Base-by-base conservation (phyloP, 257 asterid genomes). In the Solanum ossicruentum region DNA sequence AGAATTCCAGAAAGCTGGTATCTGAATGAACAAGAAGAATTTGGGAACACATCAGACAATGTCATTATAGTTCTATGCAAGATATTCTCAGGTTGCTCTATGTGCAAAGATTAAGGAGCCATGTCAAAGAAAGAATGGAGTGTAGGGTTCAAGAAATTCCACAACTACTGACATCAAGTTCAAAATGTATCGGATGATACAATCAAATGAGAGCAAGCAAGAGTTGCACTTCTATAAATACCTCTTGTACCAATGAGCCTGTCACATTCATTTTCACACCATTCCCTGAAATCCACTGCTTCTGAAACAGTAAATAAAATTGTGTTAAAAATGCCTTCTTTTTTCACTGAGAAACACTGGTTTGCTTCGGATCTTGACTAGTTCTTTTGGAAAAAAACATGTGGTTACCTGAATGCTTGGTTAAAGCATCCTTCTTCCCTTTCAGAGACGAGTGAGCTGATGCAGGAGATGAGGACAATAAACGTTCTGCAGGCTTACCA, bases 231-330 rank as follows among this genome's bases (percentile, higher is more conserved):
- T 41, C n/a, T 20, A 60, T 26, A 58, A 67, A 78, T 93, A 97
- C 99, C 99, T 95, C 89, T 92, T 28, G 98, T 90, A 65, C 98
- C 97, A 49, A 93, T 71, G 78, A 97, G 99, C 85, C 97, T 92
- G 80, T 84, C 43, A 87, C 98, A 97, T 91, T 97, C 99, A 67
- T 91, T 93, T 91, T 97, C 99, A 45, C 99, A 97, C 99, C 99
- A 97, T 79, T 93, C 94, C 88, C 93, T 90, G 87, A 97, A 97
- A 85, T 93, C 98, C 88, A 86, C 71, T 67, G 99, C 99, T 90
- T 97, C 99, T 97, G 98, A 86, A 88, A 84, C 56, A 82, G 60
- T 54, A 65, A 52, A 69, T 43, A 60, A 12, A 73, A 54, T 17
- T 51, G 66, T 11, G 49, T 83, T 36, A 10, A 10, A 69, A 36